These are phyloP conservation scores for Colletotrichum melonis DNA, from an alignment of 2,329 filamentous ascomycete species.

Conservation along the genomic window DNA sequence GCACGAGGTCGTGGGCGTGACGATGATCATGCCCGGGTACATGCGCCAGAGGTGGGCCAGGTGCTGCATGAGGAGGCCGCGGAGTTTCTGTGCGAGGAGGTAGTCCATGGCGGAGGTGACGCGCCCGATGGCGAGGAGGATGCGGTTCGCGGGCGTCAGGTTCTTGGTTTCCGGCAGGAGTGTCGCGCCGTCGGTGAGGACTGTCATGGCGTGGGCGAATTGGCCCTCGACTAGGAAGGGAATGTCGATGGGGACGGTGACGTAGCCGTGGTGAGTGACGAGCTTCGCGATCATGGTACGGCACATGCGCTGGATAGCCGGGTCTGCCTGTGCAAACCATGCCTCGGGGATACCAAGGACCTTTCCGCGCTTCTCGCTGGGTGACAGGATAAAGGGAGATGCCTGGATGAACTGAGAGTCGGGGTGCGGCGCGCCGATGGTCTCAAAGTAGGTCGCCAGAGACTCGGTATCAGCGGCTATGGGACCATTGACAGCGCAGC, in stretches of 20 bases:
- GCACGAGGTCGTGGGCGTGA: slow-evolving; percentile 74
- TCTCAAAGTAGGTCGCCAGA: slow-evolving; percentile 72
- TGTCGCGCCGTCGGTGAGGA: slow-evolving; percentile 71
- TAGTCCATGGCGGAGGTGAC: slow-evolving; percentile 75
- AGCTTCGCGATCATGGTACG: slow-evolving; percentile 63
- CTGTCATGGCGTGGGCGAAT: slow-evolving; percentile 78
- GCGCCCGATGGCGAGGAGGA: slow-evolving; percentile 73
- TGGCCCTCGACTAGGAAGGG: slow-evolving; percentile 73
- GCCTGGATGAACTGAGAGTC: slow-evolving; percentile 63
- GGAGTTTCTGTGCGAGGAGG: slow-evolving; percentile 76
- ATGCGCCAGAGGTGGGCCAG: slow-evolving; percentile 73
- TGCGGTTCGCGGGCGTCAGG: slow-evolving; percentile 71
- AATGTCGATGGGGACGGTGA: slow-evolving; percentile 65
- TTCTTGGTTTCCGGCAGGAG: slow-evolving; percentile 58
- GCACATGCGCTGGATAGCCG: slow-evolving; percentile 55
- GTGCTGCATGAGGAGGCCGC: slow-evolving; percentile 77
- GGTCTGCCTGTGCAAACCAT: slow-evolving; percentile 67
- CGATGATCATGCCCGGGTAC: slow-evolving; percentile 76
- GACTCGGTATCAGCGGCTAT: slow-evolving; percentile 76
- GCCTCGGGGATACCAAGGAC: slow-evolving; percentile 72
- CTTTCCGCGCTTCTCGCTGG: slow-evolving; percentile 48
- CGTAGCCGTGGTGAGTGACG: slow-evolving; percentile 62
- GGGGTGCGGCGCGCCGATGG: slow-evolving; percentile 73
- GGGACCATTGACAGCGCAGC: slow-evolving; percentile 74
- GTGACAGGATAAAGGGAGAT: slow-evolving; percentile 41